Evolutionary conservation across 2,329 filamentous ascomycete genomes (phyloP).

Genomic region (Nothophaeocryptopus gaeumannii): DNA sequence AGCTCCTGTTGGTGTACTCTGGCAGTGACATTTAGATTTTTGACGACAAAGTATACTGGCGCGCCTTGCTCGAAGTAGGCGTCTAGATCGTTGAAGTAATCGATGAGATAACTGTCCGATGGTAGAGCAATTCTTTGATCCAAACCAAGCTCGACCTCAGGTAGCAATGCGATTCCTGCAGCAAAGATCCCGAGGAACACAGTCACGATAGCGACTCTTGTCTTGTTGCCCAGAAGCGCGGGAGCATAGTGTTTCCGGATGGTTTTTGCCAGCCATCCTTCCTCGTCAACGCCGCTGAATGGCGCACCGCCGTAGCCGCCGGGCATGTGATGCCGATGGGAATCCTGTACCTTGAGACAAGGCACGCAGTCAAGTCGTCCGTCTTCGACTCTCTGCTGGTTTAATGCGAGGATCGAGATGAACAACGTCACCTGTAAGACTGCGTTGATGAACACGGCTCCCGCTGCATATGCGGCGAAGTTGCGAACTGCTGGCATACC

Average conservation of each 20-base stretch:
- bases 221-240: slow-evolving; percentile 71
- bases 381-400: slow-evolving; percentile 86
- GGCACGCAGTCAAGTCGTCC: slow-evolving; percentile 89
- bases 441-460: slow-evolving; percentile 95
- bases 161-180: slow-evolving; percentile 78
- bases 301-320: slow-evolving; percentile 62
- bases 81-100: slow-evolving; percentile 95
- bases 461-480: slow-evolving; percentile 93
- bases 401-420: slow-evolving; percentile 82
- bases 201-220: slow-evolving; percentile 72
- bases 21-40: slow-evolving; percentile 73
- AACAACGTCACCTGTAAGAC: slow-evolving; percentile 98
- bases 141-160: slow-evolving; percentile 78
- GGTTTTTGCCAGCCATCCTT: slow-evolving; percentile 78
- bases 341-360: slow-evolving; percentile 76
- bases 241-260: slow-evolving; percentile 90
- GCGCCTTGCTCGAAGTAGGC: slow-evolving; percentile 87
- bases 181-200: slow-evolving; percentile 86
- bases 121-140: slow-evolving; percentile 95
- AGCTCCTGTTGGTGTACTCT: slow-evolving; percentile 76
- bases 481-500: slow-evolving; percentile 98
- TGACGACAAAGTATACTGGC: slow-evolving; percentile 93
- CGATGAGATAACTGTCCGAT: slow-evolving; percentile 88
- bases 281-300: slow-evolving; percentile 71
- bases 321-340: slow-evolving; percentile 63